Conservation (phyloP, 371 early-diverging fungal species). For the Mortierella sp. region DNA sequence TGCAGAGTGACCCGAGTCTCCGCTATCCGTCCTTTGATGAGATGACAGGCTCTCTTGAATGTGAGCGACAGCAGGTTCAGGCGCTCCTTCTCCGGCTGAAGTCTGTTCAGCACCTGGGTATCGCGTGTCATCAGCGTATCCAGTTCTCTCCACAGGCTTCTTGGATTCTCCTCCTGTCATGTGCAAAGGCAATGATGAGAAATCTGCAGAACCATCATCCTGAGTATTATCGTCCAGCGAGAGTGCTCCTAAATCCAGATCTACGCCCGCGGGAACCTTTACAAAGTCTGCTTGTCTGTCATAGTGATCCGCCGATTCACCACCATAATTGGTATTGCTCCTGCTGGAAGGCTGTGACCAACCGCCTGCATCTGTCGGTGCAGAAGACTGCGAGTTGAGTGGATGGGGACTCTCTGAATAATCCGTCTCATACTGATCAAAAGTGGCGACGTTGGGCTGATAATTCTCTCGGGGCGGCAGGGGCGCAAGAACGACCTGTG, state of each 20-base stretch:
- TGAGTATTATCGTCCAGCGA: conserved; percentile 18
- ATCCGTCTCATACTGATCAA: conserved; percentile 31
- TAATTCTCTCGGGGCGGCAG: conserved; percentile 36
- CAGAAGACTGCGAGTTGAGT: conserved; percentile 9
- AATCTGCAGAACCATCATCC: neutral
- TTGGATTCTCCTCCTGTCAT: conserved; percentile 33
- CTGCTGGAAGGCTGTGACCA: neutral
- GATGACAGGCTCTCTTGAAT: conserved; percentile 3
- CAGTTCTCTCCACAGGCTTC: conserved; percentile 36
- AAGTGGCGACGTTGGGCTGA: conserved; percentile 29
- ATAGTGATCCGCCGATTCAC: neutral
- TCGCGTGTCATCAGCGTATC: conserved; percentile 44
- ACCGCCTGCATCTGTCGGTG: neutral
- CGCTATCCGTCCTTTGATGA: conserved; percentile 25
- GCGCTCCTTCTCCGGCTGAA: conserved; percentile 12
- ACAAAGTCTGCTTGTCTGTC: neutral
- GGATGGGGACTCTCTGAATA: conserved; percentile 31
- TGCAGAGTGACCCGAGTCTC: conserved; percentile 29
- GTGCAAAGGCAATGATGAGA: conserved; percentile 32
- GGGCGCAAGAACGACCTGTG: conserved; percentile 35
- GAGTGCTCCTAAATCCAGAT: conserved; percentile 34
- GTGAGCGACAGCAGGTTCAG: conserved; percentile 18
- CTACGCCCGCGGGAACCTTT: conserved; percentile 7
- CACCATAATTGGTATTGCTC: neutral
- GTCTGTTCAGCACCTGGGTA: conserved; percentile 39